Percentiles rank a stretch among this genome's conserved stretches.
phyloP scores from a whole-genome alignment of 2,329 filamentous ascomycete species.

The Hymenoscyphus scutula region DNA sequence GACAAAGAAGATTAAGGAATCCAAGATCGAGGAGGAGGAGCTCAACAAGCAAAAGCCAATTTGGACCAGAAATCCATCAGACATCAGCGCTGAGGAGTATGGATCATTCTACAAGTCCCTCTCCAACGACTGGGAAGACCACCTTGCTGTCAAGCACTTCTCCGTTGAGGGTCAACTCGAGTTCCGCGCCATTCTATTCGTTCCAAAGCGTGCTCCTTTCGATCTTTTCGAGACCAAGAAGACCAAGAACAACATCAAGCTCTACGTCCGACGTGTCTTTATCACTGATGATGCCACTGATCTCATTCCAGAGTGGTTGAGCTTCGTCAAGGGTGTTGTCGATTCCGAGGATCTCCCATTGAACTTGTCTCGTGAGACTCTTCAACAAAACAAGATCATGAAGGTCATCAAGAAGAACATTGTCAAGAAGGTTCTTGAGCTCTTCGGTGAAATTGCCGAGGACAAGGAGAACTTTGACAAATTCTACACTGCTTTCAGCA shows the following conservation, averaged over 20 bases:
- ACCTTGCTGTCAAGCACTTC: slow-evolving; percentile 99
- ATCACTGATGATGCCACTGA: slow-evolving; percentile 99
- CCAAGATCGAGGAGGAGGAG: slow-evolving; percentile 97
- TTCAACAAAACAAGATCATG: slow-evolving; percentile 99
- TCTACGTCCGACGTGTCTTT: slow-evolving; percentile 99
- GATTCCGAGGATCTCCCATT: slow-evolving; percentile 99
- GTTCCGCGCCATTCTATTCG: slow-evolving; percentile 99
- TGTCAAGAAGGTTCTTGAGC: slow-evolving; percentile 99
- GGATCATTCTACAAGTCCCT: slow-evolving; percentile 99
- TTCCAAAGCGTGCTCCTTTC: slow-evolving; percentile 98
- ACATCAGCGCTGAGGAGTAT: slow-evolving; percentile 96
- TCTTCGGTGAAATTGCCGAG: slow-evolving; percentile 98
- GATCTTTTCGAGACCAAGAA: slow-evolving; percentile 99
- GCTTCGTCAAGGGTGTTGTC: slow-evolving; percentile 99
- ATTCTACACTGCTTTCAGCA: slow-evolving; percentile 99
- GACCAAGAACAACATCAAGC: slow-evolving; percentile 99
- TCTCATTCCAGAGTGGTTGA: slow-evolving; percentile 98
- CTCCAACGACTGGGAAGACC: slow-evolving; percentile 99
- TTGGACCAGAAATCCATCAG: slow-evolving; percentile 96
- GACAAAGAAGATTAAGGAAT: slow-evolving; percentile 99
- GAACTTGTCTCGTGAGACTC: slow-evolving; percentile 99
- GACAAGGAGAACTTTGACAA: slow-evolving; percentile 99
- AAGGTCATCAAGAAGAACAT: slow-evolving; percentile 99
- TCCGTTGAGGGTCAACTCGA: slow-evolving; percentile 99
- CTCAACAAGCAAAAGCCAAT: slow-evolving; percentile 99